Percentiles rank a stretch among this genome's conserved stretches.
phyloP scores from a whole-genome alignment of 305 asterid species.

The Fraxinus greggii region DNA sequence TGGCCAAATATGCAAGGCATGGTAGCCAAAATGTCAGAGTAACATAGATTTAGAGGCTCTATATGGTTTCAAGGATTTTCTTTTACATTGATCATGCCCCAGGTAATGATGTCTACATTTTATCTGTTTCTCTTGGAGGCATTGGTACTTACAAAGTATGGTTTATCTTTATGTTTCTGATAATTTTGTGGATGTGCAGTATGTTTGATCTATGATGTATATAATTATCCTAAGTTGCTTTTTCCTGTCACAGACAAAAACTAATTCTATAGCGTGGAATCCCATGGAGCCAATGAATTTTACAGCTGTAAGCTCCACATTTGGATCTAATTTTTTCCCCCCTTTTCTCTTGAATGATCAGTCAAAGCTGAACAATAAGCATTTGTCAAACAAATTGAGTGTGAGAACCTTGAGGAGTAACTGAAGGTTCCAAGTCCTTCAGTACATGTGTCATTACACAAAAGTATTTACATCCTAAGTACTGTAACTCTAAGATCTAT shows the following conservation, averaged over 20 bases:
- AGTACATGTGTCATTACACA: neutral
- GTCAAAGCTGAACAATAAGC: neutral
- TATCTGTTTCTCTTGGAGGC: conserved; percentile 5
- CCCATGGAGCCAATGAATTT: conserved; percentile 99
- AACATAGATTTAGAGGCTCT: conserved; percentile 6
- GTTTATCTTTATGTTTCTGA: neutral
- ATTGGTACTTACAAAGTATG: neutral
- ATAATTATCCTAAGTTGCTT: conserved; percentile 21
- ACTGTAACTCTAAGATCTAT: neutral
- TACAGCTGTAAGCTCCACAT: conserved; percentile 69
- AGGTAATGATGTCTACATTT: neutral
- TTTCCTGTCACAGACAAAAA: conserved; percentile 61
- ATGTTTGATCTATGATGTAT: neutral
- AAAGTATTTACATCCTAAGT: neutral
- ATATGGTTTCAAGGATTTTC: neutral
- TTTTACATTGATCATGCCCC: neutral
- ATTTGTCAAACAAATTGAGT: neutral
- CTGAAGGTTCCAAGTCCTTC: neutral
- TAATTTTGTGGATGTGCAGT: neutral
- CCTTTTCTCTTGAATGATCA: conserved; percentile 18
- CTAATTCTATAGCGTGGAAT: conserved; percentile 90
- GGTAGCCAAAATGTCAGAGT: neutral
- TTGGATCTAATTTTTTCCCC: neutral
- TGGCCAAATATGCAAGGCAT: neutral
- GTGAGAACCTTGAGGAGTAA: neutral